A percentile compares a stretch with the other conserved stretches of the same genome.
Conservation (phyloP, 257 asterid species). For the Forsythia suspensa region DNA sequence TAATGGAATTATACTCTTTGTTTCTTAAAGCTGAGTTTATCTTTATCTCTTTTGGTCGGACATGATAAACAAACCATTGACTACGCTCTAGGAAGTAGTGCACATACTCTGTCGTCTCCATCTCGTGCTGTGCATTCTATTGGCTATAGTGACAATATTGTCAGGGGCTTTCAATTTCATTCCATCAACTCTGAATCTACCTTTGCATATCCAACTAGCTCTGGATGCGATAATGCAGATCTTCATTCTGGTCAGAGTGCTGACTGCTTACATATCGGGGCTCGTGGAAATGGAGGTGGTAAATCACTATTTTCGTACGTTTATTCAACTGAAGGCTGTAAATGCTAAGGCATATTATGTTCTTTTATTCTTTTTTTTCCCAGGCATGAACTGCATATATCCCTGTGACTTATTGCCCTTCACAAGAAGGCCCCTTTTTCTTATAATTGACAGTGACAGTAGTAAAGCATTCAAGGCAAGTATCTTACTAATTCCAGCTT, state of each 20-base stretch:
- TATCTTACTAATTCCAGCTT: slow-evolving; percentile 20
- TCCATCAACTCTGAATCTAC: slow-evolving; percentile 49
- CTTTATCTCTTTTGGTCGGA: slow-evolving; percentile 8
- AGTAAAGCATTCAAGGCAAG: slow-evolving; percentile 85
- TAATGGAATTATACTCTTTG: slow-evolving; percentile 27
- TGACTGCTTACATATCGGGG: slow-evolving; percentile 73
- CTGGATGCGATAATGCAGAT: slow-evolving; percentile 44
- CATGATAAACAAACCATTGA: slow-evolving; percentile 20
- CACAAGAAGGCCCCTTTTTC: slow-evolving; percentile 90
- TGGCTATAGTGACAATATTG: slow-evolving; percentile 46
- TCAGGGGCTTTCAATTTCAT: slow-evolving; percentile 58
- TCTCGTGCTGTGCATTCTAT: slow-evolving; percentile 52
- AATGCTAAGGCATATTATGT: slow-evolving; percentile 25
- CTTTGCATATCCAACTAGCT: slow-evolving; percentile 34
- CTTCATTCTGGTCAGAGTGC: slow-evolving; percentile 35
- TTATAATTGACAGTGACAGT: slow-evolving; percentile 80
- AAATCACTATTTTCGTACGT: slow-evolving; percentile 10
- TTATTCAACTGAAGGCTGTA: slow-evolving; percentile 15
- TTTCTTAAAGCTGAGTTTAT: slow-evolving; percentile 18
- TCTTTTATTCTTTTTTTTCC: slow-evolving; percentile 1
- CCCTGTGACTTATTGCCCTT: slow-evolving; percentile 89
- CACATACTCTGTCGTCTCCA: slow-evolving; percentile 51
- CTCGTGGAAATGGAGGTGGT: slow-evolving; percentile 78
- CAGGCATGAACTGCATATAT: slow-evolving; percentile 83
- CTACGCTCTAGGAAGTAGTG: slow-evolving; percentile 56